Conservation (phyloP, 306 rosid species). For the Dalbergia oliveri region DNA sequence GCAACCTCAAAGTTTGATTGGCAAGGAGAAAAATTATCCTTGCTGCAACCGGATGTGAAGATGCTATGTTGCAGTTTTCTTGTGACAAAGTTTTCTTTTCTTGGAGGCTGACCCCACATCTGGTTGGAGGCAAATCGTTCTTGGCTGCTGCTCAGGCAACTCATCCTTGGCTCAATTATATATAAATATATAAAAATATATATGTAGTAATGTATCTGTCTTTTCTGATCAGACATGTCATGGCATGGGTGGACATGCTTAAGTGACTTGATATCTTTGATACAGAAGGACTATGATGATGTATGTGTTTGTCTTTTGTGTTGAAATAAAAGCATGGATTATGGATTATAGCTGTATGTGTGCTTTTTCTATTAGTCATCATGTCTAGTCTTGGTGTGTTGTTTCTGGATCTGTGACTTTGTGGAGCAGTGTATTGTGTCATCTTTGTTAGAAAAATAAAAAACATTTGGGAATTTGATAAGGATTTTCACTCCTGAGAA, state of each 20-base stretch:
- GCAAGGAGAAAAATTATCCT: conserved; percentile 41
- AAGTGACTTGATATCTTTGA: conserved; percentile 38
- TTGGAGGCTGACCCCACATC: conserved; percentile 41
- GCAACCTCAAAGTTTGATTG: conserved; percentile 62
- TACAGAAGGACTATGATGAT: conserved; percentile 28
- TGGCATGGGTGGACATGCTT: neutral
- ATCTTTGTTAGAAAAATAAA: neutral
- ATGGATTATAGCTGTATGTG: conserved; percentile 37
- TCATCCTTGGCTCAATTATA: conserved; percentile 77
- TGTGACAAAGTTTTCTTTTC: conserved; percentile 45
- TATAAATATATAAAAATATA: neutral
- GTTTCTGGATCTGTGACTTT: conserved; percentile 39
- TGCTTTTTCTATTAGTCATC: neutral
- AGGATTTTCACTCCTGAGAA: neutral
- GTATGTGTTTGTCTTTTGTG: conserved; percentile 35
- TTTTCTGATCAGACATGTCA: conserved; percentile 25
- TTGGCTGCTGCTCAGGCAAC: conserved; percentile 50
- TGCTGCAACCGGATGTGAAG: conserved; percentile 56
- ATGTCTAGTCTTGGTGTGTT: conserved; percentile 29
- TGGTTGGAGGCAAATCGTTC: conserved; percentile 54
- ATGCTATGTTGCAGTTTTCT: conserved; percentile 34
- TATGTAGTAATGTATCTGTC: conserved; percentile 20
- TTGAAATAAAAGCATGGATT: conserved; percentile 42
- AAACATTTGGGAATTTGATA: neutral
- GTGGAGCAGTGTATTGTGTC: conserved; percentile 41